Base-by-base conservation (phyloP, 2,329 filamentous ascomycete genomes). In the Gnomoniopsis sp. region DNA sequence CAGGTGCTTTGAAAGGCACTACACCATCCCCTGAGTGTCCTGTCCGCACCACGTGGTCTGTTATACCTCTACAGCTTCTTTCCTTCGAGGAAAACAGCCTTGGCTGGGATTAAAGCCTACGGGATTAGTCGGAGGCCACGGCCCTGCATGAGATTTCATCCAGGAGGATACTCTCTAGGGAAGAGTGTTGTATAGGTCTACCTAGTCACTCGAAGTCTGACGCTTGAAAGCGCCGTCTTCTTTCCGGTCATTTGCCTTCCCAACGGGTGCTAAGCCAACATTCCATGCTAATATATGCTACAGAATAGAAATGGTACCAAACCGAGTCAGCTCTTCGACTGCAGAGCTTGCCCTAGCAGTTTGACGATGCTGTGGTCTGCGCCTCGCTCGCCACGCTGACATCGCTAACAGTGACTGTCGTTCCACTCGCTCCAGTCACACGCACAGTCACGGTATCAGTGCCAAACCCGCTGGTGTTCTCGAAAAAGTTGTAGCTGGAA, bases 401-500 rank as follows among this genome's bases (percentile, higher is more conserved):
- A 21, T 74, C 70, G 62, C 79, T 80, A 8, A 87, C 78, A 7
- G 75, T 71, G 14, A 88, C 73, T 0, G 67, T 75, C 62, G 77
- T 74, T 1, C 85, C 85, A 47, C 75, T 76, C 2, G 72, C 67
- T 61, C 80, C 79, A 1, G 83, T 87, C 41, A 87, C 75, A 61
- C 76, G 78, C 38, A 88, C 75, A 63, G 81, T 77, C 1, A 88
- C 82, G 3, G 70, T 77, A 10, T 75, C 70, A 0, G 76, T 78
- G 0, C 83, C 81, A 65, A 84, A 86, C 0, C 86, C 86, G 58
- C 76, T 74, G 0, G 73, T 58, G 64, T 85, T 78, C 75, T 88
- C 79, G 49, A 88, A 88, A 73, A 79, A 88, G 76, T 88, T 83
- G 69, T 85, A 85, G 30, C 74, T 70, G 57, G 76, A 70, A 50